These are phyloP conservation scores for Vigna angularis DNA, from an alignment of 306 rosid genomes.

Conservation along the genomic window DNA sequence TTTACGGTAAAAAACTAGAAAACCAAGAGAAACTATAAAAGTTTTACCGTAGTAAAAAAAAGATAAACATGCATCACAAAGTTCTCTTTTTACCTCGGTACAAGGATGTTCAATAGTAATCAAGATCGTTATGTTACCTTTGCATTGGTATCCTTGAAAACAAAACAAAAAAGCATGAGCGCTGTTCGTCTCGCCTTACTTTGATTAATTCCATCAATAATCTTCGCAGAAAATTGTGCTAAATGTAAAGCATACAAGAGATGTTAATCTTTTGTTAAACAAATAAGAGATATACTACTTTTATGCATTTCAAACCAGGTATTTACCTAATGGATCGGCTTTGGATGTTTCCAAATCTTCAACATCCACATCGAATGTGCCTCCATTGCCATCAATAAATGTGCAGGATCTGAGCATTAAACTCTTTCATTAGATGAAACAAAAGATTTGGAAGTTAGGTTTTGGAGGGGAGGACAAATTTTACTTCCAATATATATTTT, in stretches of 20 bases:
- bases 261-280: slow-evolving; percentile 33
- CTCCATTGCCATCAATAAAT: slow-evolving; percentile 64
- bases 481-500: background rate
- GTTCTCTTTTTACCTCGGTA: background rate
- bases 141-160: slow-evolving; percentile 62
- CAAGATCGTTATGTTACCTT: slow-evolving; percentile 56
- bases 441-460: background rate
- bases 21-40: background rate
- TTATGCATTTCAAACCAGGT: slow-evolving; percentile 35
- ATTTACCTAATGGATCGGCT: slow-evolving; percentile 77
- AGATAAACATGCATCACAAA: background rate
- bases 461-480: background rate
- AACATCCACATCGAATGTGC: slow-evolving; percentile 63
- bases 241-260: slow-evolving; percentile 40
- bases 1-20: slow-evolving; percentile 15
- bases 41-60: background rate
- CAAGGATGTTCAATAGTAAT: slow-evolving; percentile 24
- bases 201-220: slow-evolving; percentile 89
- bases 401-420: slow-evolving; percentile 66
- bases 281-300: slow-evolving; percentile 21
- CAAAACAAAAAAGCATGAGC: slow-evolving; percentile 76
- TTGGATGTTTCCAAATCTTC: slow-evolving; percentile 67
- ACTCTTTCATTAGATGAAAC: slow-evolving; percentile 42
- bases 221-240: slow-evolving; percentile 76
- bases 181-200: slow-evolving; percentile 80